A percentile compares a stretch with the other conserved stretches of the same genome.
These are phyloP conservation scores for Moniliophthora roreri DNA, from an alignment of 1,284 basidiomycete species.

Conservation along the genomic window DNA sequence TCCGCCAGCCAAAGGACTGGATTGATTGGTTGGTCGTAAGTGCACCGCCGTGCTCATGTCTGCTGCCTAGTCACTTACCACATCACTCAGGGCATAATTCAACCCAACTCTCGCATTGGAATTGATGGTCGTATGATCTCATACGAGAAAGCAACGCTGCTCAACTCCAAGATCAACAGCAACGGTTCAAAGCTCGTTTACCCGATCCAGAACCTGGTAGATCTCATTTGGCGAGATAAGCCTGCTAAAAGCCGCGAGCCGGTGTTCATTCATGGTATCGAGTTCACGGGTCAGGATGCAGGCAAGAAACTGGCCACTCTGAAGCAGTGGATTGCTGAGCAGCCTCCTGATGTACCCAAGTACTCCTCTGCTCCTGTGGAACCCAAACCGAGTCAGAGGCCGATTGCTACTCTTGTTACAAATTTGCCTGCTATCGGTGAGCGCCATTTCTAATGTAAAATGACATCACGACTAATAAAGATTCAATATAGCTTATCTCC, in stretches of 20 bases:
- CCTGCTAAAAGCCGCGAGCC: constrained; percentile 67
- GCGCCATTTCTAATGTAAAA: constrained; percentile 18
- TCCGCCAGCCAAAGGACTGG: constrained; percentile 70
- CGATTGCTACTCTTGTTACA: constrained; percentile 66
- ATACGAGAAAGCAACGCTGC: constrained; percentile 63
- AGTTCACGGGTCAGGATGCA: constrained; percentile 73
- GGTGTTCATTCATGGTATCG: constrained; percentile 73
- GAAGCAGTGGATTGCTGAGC: constrained; percentile 60
- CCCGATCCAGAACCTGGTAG: constrained; percentile 82
- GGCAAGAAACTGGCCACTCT: constrained; percentile 57
- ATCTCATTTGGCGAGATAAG: constrained; percentile 80
- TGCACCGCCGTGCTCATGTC: constrained; percentile 17
- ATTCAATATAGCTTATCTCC: constrained; percentile 59
- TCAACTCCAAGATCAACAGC: constrained; percentile 55
- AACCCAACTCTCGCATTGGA: constrained; percentile 52
- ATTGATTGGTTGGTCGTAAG: constrained; percentile 71
- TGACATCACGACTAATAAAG: constrained; percentile 12
- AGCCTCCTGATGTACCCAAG: constrained; percentile 58
- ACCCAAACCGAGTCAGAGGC: constrained; percentile 61
- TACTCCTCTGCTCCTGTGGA: constrained; percentile 51
- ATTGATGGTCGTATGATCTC: constrained; percentile 89
- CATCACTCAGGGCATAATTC: constrained; percentile 13
- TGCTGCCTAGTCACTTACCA: constrained; percentile 5
- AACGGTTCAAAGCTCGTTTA: constrained; percentile 64
- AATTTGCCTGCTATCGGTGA: constrained; percentile 63